A percentile compares a stretch with the other conserved stretches of the same genome.
Conservation (phyloP, 148 eudicot genomes). For the Arbutus unedo region DNA sequence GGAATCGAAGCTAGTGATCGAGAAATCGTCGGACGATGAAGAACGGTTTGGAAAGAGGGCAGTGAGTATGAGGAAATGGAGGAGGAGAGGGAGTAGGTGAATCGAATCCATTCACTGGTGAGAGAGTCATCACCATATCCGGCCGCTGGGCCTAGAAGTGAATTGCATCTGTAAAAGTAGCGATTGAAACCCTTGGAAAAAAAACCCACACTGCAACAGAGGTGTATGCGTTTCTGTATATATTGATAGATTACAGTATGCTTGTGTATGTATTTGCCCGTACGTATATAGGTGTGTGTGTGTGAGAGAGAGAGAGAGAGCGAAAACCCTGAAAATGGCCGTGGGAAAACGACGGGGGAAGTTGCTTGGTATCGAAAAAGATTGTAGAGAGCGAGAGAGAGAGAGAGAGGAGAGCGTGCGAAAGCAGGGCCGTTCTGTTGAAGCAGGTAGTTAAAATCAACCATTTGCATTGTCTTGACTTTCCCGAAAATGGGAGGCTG, state of each 20-base stretch:
- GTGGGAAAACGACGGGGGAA: not conserved
- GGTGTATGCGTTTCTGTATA: not conserved
- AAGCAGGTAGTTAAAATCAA: too few species aligned
- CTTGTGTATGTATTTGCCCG: not conserved
- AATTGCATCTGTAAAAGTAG: conserved; percentile 23
- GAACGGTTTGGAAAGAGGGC: conserved; percentile 16
- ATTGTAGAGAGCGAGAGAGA: not conserved
- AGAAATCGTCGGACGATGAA: conserved; percentile 15
- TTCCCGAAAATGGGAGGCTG: too few species aligned
- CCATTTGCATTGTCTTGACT: too few species aligned
- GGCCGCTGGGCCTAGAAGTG: not conserved
- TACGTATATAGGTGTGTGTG: not conserved
- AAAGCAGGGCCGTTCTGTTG: not conserved
- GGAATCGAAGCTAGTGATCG: conserved; percentile 17
- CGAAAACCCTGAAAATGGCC: not conserved
- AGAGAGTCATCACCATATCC: conserved; percentile 28
- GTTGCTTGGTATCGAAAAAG: not conserved
- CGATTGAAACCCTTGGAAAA: not conserved
- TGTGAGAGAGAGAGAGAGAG: not conserved
- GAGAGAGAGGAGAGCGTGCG: not conserved
- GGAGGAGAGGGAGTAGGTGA: conserved; percentile 2
- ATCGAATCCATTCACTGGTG: conserved; percentile 27
- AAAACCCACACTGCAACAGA: not conserved
- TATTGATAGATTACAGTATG: not conserved
- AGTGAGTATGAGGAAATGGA: not conserved